Evolutionary conservation across 2,329 filamentous ascomycete species (phyloP).

Genomic region (Penicillium sp.): DNA sequence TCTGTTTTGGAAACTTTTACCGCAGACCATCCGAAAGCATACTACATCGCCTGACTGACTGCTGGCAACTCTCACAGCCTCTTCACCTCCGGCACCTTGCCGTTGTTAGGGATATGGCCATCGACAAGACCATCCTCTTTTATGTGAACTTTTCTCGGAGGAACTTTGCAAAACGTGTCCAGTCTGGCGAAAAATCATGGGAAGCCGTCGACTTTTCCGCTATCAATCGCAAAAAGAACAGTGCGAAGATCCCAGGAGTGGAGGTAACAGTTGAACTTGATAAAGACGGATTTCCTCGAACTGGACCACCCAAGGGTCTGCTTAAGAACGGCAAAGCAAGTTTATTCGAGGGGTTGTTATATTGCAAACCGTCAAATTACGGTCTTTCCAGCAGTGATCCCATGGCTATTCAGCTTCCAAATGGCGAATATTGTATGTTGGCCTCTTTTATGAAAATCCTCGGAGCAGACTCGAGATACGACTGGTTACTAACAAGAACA

Average conservation of each 20-base stretch:
- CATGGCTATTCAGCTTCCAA: constrained; percentile 28
- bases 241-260: constrained; percentile 33
- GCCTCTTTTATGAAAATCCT: not conserved
- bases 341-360: constrained; percentile 45
- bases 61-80: constrained; percentile 64
- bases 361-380: constrained; percentile 39
- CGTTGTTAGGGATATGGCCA: constrained; percentile 59
- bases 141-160: constrained; percentile 60
- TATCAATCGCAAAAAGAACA: constrained; percentile 36
- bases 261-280: constrained; percentile 45
- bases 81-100: constrained; percentile 60
- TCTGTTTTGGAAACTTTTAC: constrained; percentile 56
- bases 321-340: constrained; percentile 48
- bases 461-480: not conserved
- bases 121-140: constrained; percentile 52
- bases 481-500: not conserved
- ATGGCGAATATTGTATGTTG: constrained; percentile 38
- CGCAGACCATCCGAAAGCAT: constrained; percentile 59
- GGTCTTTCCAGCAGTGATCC: constrained; percentile 40
- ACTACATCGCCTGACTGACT: constrained; percentile 57
- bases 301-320: constrained; percentile 38
- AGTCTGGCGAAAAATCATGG: constrained; percentile 56
- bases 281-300: constrained; percentile 52
- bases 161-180: constrained; percentile 59
- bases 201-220: constrained; percentile 53